Conservation (phyloP, 495 filamentous ascomycete genomes). For the Glutinoglossum americanum region DNA sequence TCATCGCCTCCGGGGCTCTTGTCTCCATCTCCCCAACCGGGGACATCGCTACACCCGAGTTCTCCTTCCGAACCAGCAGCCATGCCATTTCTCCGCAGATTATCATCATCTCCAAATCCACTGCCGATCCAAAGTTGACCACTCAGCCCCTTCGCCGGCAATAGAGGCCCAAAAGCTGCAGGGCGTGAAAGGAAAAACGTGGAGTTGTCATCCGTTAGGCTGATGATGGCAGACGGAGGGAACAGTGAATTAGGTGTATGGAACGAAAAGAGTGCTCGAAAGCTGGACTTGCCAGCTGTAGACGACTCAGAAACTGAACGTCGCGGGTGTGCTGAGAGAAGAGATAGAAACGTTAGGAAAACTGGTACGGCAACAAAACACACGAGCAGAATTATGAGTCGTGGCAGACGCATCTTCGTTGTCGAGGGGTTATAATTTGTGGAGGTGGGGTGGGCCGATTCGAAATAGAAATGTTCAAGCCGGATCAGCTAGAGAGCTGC, state of each 20-base stretch:
- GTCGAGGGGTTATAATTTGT: neutral
- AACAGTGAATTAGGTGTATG: slow-evolving; percentile 59
- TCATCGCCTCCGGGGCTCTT: slow-evolving; percentile 9
- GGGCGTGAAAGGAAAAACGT: slow-evolving; percentile 88
- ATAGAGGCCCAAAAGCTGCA: slow-evolving; percentile 71
- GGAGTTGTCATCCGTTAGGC: slow-evolving; percentile 90
- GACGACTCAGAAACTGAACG: neutral
- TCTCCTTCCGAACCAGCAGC: slow-evolving; percentile 41
- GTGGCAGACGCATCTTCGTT: slow-evolving; percentile 10
- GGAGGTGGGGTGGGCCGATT: neutral
- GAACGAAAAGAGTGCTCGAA: slow-evolving; percentile 39
- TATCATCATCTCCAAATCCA: slow-evolving; percentile 67
- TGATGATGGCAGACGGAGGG: slow-evolving; percentile 84
- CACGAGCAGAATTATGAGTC: slow-evolving; percentile 22
- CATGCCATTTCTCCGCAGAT: slow-evolving; percentile 30
- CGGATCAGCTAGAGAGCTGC: slow-evolving; percentile 1
- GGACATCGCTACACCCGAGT: slow-evolving; percentile 94
- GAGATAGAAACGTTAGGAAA: slow-evolving; percentile 28
- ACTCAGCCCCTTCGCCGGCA: slow-evolving; percentile 56
- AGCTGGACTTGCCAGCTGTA: slow-evolving; percentile 14
- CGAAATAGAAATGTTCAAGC: neutral
- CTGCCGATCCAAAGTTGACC: slow-evolving; percentile 79
- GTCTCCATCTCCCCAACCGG: slow-evolving; percentile 54
- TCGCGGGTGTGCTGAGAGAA: slow-evolving; percentile 20
- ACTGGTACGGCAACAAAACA: slow-evolving; percentile 33